Evolutionary conservation across 2,329 filamentous ascomycete genomes (phyloP).

Genomic region (Fusarium nematophilum): DNA sequence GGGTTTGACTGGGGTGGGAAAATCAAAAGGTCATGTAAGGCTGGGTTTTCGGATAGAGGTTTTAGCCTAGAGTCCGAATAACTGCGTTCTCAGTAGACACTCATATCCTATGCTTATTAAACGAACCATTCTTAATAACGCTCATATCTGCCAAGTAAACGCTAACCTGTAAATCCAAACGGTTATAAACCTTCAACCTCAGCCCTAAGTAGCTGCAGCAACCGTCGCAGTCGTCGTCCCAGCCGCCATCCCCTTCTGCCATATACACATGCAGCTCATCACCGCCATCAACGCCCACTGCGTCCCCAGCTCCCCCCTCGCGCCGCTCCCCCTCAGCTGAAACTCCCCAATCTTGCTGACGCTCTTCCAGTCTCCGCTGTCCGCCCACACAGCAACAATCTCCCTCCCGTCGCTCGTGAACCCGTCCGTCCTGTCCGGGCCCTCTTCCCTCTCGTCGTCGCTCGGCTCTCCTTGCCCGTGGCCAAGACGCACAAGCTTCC

Average conservation of each 20-base stretch:
- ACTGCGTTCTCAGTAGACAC: too few species aligned
- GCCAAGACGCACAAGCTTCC: conserved; percentile 30
- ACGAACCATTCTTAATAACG: too few species aligned
- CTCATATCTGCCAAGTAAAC: too few species aligned
- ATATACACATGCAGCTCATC: conserved; percentile 32
- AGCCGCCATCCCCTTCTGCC: conserved; percentile 8
- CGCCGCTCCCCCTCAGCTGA: conserved; percentile 30
- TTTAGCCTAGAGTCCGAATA: too few species aligned
- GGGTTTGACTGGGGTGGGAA: too few species aligned
- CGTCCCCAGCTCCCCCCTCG: conserved; percentile 23
- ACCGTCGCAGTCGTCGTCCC: background rate
- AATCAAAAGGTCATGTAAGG: too few species aligned
- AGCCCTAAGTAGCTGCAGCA: background rate
- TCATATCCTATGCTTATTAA: too few species aligned
- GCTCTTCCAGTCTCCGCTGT: conserved; percentile 15
- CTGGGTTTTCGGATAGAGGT: too few species aligned
- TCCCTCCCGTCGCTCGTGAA: conserved; percentile 33
- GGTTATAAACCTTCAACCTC: too few species aligned
- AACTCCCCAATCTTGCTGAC: conserved; percentile 29
- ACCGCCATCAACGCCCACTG: conserved; percentile 33
- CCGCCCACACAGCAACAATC: conserved; percentile 29
- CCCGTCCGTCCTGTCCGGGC: conserved; percentile 7
- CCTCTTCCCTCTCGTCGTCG: background rate
- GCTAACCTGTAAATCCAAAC: too few species aligned
- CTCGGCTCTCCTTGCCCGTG: background rate